Evolutionary conservation across 1,139 yeast species (phyloP).

Genomic region (Arxiozyma heterogenica): DNA sequence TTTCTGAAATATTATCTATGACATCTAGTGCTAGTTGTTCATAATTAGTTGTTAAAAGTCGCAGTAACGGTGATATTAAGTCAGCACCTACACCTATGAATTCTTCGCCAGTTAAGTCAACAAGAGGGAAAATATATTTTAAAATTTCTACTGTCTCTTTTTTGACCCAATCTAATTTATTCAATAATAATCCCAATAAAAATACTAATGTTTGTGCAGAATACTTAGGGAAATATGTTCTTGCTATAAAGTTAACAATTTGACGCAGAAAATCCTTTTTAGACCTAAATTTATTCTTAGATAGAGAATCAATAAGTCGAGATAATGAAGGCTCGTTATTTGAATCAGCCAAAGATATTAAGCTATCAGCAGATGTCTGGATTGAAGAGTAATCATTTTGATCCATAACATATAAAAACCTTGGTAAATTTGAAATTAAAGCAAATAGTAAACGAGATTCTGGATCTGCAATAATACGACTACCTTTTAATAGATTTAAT

Average conservation of each 20-base stretch:
- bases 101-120: constrained; percentile 70
- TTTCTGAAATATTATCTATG: constrained; percentile 71
- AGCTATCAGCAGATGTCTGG: constrained; percentile 46
- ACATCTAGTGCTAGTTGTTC: constrained; percentile 87
- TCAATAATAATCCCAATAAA: constrained; percentile 68
- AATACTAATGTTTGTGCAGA: constrained; percentile 71
- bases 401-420: constrained; percentile 74
- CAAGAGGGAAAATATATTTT: constrained; percentile 63
- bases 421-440: constrained; percentile 68
- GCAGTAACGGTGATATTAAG: constrained; percentile 75
- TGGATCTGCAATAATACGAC: constrained; percentile 70
- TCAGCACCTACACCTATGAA: constrained; percentile 93
- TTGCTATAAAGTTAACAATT: constrained; percentile 57
- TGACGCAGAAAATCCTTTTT: constrained; percentile 84
- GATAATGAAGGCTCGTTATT: constrained; percentile 54
- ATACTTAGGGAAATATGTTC: constrained; percentile 62
- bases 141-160: constrained; percentile 69
- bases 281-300: constrained; percentile 72
- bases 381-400: constrained; percentile 45
- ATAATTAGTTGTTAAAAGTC: constrained; percentile 74
- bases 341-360: constrained; percentile 53
- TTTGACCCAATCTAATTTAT: constrained; percentile 70
- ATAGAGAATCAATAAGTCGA: constrained; percentile 65
- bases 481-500: constrained; percentile 56
- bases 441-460: constrained; percentile 63